Evolutionary conservation across 2,329 filamentous ascomycete species (phyloP), one percentile per base, ranked within the genome.

Genomic region (Pestalotiopsis sp.): DNA sequence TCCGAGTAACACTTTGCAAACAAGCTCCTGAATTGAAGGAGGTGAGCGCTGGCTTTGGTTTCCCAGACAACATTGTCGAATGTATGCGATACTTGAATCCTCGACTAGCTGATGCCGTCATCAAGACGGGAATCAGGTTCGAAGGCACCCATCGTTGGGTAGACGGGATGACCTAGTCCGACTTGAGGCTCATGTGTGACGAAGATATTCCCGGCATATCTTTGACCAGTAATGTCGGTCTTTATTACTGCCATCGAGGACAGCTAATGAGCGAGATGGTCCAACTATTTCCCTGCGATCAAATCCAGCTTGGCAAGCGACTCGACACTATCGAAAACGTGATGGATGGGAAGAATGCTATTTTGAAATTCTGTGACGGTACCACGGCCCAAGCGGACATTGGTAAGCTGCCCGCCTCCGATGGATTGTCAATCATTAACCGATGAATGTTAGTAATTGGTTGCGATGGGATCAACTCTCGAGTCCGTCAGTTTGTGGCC

Each of bases 391-490:
- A 52, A 9, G 45, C 45, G 7, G 45, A 52, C 20, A 52, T 52
- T 52, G 45, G 45, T 52, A 52, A 52, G 45, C 6, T 3, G 7
- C 45, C 6, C 9, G 7, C 7, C 13, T 52, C 4, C 14, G 45
- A 9, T n/a, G 17, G 5, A n/a, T 5, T n/a, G 20, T 11, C 45
- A 52, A 6, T 4, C 1, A 52, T n/a, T 36, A 0, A 74, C 70
- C 9, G 59, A 67, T 11, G 73, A 71, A 77, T 61, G 73, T 7
- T 70, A 3, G 83, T 89, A 0, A 78, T 91, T 66, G 89, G 86
- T 2, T 89, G 87, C 73, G 89, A 91, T 76, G 89, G 89, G 0
- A 88, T 91, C 74, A 87, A 89, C 73, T 88, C 86, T 0, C 78
- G 79, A 13, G 81, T 85, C 0, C 79, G 89, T 3, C 72, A 83